A percentile compares a stretch with the other conserved stretches of the same genome.
Evolutionary conservation across 148 eudicot genomes (phyloP).

Genomic region (Polygonum aviculare): DNA sequence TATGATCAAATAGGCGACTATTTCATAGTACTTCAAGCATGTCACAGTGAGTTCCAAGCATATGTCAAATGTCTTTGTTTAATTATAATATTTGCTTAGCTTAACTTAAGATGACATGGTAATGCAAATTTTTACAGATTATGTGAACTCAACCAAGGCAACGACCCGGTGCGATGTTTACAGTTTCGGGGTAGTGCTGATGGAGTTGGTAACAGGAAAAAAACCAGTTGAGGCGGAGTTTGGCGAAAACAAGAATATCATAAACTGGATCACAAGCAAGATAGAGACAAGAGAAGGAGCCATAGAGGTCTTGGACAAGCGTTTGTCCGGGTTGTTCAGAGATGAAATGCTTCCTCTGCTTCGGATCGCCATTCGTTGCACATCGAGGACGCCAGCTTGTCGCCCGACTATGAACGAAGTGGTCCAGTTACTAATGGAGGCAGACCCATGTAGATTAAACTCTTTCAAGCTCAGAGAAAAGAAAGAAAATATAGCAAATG

Average conservation of each 20-base stretch:
- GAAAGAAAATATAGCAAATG: conserved; percentile 31
- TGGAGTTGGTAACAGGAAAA: conserved; percentile 90
- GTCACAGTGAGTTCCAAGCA: neutral
- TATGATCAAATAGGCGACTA: neutral
- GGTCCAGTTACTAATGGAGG: conserved; percentile 64
- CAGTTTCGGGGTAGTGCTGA: conserved; percentile 87
- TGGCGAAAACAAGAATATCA: conserved; percentile 87
- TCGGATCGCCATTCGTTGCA: conserved; percentile 67
- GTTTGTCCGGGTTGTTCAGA: conserved; percentile 40
- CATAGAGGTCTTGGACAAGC: conserved; percentile 60
- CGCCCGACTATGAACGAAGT: conserved; percentile 89
- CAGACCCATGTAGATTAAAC: conserved; percentile 61
- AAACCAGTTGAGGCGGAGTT: conserved; percentile 86
- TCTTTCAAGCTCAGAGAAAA: conserved; percentile 45
- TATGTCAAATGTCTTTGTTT: neutral
- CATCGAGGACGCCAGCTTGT: conserved; percentile 37
- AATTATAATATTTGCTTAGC: neutral
- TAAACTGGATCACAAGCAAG: conserved; percentile 77
- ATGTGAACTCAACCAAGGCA: conserved; percentile 79
- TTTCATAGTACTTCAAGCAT: neutral
- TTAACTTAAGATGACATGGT: neutral
- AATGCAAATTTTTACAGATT: conserved; percentile 35
- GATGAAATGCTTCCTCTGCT: conserved; percentile 73
- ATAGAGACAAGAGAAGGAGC: conserved; percentile 85
- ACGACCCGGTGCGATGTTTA: conserved; percentile 89